Evolutionary conservation across 371 early-diverging fungal species (phyloP).

Genomic region (Mucor racemosus): DNA sequence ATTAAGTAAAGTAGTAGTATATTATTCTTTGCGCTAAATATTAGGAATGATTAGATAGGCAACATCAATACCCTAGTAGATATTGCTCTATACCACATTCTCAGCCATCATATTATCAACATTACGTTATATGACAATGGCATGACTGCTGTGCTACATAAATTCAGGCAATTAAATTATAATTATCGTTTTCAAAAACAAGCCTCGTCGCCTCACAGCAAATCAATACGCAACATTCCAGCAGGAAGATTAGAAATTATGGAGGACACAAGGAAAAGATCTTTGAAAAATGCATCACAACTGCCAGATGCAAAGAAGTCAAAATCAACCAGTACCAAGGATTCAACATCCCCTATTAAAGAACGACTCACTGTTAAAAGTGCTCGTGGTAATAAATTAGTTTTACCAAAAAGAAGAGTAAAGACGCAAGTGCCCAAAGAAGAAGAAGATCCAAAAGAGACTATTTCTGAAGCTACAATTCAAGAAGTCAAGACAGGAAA

Average conservation of each 20-base stretch:
- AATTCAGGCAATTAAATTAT: background rate
- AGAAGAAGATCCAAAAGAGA: background rate
- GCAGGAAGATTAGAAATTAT: background rate
- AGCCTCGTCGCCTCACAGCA: background rate
- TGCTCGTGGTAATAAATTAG: background rate
- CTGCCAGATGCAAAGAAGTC: background rate
- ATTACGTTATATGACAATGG: background rate
- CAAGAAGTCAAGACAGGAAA: background rate
- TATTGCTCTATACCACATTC: no score
- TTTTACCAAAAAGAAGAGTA: background rate
- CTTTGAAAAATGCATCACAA: background rate
- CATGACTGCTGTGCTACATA: constrained; percentile 1
- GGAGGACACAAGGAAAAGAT: background rate
- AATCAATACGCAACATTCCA: background rate
- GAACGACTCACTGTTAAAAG: background rate
- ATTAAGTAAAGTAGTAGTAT: no score
- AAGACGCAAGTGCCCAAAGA: background rate
- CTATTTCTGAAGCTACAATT: background rate
- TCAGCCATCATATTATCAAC: no score
- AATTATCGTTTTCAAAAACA: background rate
- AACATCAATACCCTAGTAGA: no score
- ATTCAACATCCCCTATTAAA: background rate
- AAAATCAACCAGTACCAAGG: background rate
- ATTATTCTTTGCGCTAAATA: no score
- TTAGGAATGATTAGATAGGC: no score